A percentile compares a stretch with the other conserved stretches of the same genome.
Conservation (phyloP, 768 basidiomycete genomes). For the Kwoniella heveanensis region DNA sequence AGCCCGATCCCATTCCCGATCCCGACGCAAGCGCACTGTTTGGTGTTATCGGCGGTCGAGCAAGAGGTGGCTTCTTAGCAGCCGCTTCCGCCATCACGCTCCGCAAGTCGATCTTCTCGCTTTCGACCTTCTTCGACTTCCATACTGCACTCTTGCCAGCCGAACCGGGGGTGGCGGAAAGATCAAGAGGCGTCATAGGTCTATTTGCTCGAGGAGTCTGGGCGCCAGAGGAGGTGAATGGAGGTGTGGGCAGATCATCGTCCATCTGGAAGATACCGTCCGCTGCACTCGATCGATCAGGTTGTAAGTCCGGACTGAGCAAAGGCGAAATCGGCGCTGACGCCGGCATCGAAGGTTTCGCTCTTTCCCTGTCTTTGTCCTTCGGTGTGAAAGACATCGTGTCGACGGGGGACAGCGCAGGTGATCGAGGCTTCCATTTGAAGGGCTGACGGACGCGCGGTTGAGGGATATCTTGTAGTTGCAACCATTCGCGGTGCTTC, state of each 20-base stretch:
- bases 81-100: conserved; percentile 79
- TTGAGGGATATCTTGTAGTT: conserved; percentile 56
- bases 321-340: conserved; percentile 19
- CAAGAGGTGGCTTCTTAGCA: conserved; percentile 31
- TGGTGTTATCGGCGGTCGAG: conserved; percentile 20
- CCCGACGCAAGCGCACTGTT: conserved; percentile 2
- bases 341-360: conserved; percentile 6
- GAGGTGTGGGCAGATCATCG: conserved; percentile 61
- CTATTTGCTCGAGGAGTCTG: conserved; percentile 29
- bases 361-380: conserved; percentile 24
- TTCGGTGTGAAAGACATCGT: conserved; percentile 30
- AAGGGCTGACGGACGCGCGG: conserved; percentile 48
- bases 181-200: conserved; percentile 42
- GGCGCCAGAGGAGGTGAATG: conserved; percentile 41
- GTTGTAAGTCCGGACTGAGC: conserved; percentile 50
- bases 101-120: conserved; percentile 70
- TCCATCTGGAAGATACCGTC: conserved; percentile 87
- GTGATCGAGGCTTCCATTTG: conserved; percentile 46
- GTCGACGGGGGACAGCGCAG: conserved; percentile 48
- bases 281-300: conserved; percentile 52
- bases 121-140: conserved; percentile 34
- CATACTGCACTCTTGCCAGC: conserved; percentile 36
- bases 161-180: conserved; percentile 17
- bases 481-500: conserved; percentile 72
- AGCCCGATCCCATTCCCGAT: conserved; percentile 1